phyloP scores from a whole-genome alignment of 176 grass and related monocot genomes.

The Eleusine indica region DNA sequence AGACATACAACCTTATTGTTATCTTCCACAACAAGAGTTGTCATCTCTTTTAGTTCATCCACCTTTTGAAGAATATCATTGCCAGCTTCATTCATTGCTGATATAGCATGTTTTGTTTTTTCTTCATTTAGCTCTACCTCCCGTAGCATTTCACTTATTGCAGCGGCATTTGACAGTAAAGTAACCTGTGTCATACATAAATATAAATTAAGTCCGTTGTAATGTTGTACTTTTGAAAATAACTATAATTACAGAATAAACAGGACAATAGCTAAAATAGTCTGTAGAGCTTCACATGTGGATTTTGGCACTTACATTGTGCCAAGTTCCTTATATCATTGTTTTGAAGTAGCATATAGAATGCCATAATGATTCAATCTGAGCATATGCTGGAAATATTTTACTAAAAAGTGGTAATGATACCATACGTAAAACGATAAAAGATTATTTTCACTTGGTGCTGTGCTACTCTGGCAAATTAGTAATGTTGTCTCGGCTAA shows the following conservation, averaged over 20 bases:
- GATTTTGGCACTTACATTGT: not conserved
- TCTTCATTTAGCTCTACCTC: conserved; percentile 60
- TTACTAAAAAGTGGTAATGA: not conserved
- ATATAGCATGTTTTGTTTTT: conserved; percentile 50
- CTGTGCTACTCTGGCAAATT: not conserved
- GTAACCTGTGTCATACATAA: conserved; percentile 41
- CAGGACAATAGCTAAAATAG: not conserved
- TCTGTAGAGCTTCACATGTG: not conserved
- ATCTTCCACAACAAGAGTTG: conserved; percentile 48
- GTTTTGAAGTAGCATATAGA: not conserved
- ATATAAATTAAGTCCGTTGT: not conserved
- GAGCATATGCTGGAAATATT: not conserved
- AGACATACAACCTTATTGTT: conserved; percentile 61
- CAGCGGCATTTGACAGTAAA: conserved; percentile 55
- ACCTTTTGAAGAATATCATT: conserved; percentile 60
- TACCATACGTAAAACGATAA: not conserved
- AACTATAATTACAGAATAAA: not conserved
- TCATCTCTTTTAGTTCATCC: conserved; percentile 58
- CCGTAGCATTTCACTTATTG: conserved; percentile 56
- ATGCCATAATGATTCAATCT: not conserved
- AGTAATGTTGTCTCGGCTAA: not conserved
- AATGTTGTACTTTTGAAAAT: not conserved
- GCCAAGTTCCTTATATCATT: not conserved
- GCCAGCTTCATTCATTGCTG: conserved; percentile 56
- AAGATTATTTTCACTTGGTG: conserved; percentile 14